Conservation (phyloP, 2,329 filamentous ascomycete genomes). For the Colletotrichum nymphaeae region DNA sequence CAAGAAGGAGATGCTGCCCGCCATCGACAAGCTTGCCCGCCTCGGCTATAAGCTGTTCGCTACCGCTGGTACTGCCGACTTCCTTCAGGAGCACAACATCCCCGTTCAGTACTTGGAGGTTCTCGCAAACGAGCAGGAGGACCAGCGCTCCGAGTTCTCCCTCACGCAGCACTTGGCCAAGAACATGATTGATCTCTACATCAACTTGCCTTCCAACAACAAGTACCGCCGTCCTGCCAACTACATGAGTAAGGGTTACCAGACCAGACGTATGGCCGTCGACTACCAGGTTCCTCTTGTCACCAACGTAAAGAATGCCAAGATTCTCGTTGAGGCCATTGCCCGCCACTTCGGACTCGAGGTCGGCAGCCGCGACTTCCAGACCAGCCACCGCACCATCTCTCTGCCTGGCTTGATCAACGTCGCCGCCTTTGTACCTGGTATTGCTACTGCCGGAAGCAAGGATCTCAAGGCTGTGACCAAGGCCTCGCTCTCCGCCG, state of each 20-base stretch:
- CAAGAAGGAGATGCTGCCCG: constrained; percentile 96
- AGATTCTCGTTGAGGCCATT: constrained; percentile 95
- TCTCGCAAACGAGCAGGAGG: constrained; percentile 79
- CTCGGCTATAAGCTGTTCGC: constrained; percentile 96
- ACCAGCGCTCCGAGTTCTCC: constrained; percentile 95
- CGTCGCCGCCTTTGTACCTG: constrained; percentile 83
- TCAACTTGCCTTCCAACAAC: constrained; percentile 99
- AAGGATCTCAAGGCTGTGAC: constrained; percentile 77
- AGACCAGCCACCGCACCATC: constrained; percentile 86
- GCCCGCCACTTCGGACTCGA: constrained; percentile 88
- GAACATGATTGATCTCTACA: constrained; percentile 98
- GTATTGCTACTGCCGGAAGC: constrained; percentile 72
- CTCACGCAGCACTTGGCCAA: constrained; percentile 96
- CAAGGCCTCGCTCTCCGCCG: constrained; percentile 78
- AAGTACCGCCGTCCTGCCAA: constrained; percentile 95
- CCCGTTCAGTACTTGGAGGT: constrained; percentile 94
- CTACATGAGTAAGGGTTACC: constrained; percentile 98
- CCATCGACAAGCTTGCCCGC: constrained; percentile 87
- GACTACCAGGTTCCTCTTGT: constrained; percentile 97
- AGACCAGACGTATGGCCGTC: constrained; percentile 96
- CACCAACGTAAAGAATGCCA: constrained; percentile 99
- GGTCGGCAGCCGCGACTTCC: constrained; percentile 86
- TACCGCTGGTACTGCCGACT: constrained; percentile 96
- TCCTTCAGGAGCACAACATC: constrained; percentile 91
- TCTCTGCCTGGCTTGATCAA: constrained; percentile 82